Percentiles rank a stretch among this genome's conserved stretches.
Conservation (phyloP, 306 rosid genomes). For the Aeschynomene evenia region DNA sequence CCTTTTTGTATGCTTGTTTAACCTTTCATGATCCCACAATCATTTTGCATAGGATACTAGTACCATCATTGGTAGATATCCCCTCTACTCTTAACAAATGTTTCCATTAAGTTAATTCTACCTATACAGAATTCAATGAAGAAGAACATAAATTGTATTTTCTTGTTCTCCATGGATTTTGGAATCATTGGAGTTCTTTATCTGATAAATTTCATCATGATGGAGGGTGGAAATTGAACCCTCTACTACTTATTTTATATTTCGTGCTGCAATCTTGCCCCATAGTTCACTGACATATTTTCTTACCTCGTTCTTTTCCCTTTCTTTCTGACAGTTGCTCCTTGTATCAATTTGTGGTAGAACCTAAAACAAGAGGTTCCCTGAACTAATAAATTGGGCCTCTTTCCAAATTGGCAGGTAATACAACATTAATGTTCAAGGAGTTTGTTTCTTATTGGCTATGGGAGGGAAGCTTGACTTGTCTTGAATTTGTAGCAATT, state of each 20-base stretch:
- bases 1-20: neutral
- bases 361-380: constrained; percentile 26
- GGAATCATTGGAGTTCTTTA: neutral
- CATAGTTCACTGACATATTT: neutral
- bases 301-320: constrained; percentile 8
- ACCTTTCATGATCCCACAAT: constrained; percentile 14
- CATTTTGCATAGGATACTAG: constrained; percentile 26
- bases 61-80: neutral
- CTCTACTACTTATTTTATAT: neutral
- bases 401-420: constrained; percentile 39
- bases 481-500: neutral
- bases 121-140: neutral
- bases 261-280: constrained; percentile 23
- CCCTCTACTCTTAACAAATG: neutral
- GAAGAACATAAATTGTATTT: neutral
- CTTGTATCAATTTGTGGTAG: constrained; percentile 27
- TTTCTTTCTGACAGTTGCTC: constrained; percentile 19
- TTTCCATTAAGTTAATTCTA: neutral
- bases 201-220: constrained; percentile 10
- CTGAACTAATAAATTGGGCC: constrained; percentile 15
- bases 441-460: constrained; percentile 22
- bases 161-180: constrained; percentile 12
- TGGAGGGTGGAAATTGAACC: neutral
- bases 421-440: neutral
- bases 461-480: constrained; percentile 20